Percentiles rank a stretch among this genome's conserved stretches.
Conservation (phyloP, 2,329 filamentous ascomycete species). For the Metarhizium robertsii region DNA sequence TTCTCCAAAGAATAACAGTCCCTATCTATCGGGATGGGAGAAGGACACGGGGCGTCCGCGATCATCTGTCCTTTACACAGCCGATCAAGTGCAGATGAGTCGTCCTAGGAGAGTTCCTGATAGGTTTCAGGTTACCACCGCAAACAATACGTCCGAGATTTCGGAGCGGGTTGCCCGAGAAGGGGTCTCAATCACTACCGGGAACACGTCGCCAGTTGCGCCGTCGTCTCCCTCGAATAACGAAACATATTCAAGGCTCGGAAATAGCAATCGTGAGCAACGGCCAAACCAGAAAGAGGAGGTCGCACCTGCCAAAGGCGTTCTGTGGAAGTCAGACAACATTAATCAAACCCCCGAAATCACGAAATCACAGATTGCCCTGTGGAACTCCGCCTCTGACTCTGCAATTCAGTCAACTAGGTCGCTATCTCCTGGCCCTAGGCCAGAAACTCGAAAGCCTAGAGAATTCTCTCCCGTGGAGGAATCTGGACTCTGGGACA, state of each 20-base stretch:
- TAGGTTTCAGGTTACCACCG: neutral
- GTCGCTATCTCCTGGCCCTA: neutral
- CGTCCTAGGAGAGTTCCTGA: neutral
- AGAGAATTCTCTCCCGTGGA: neutral
- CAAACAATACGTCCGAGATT: neutral
- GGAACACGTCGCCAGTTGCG: neutral
- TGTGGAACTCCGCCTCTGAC: neutral
- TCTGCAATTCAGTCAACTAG: neutral
- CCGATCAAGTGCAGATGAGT: constrained; percentile 1
- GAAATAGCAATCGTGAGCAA: neutral
- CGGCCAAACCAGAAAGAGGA: neutral
- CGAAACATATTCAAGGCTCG: neutral
- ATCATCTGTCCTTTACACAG: neutral
- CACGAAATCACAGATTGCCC: neutral
- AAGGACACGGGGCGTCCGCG: neutral
- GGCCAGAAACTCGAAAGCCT: neutral
- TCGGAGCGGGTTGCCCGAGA: neutral
- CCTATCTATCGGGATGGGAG: neutral
- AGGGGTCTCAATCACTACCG: neutral
- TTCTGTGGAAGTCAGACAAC: neutral
- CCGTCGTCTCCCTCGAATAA: neutral
- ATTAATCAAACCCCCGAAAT: neutral
- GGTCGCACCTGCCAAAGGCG: neutral
- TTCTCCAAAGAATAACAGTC: neutral
- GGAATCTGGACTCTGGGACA: neutral